Percentiles rank a stretch among this genome's conserved stretches.
Evolutionary conservation across 805 yeast species (phyloP).

Genomic region (Yamadazyma laniorum): DNA sequence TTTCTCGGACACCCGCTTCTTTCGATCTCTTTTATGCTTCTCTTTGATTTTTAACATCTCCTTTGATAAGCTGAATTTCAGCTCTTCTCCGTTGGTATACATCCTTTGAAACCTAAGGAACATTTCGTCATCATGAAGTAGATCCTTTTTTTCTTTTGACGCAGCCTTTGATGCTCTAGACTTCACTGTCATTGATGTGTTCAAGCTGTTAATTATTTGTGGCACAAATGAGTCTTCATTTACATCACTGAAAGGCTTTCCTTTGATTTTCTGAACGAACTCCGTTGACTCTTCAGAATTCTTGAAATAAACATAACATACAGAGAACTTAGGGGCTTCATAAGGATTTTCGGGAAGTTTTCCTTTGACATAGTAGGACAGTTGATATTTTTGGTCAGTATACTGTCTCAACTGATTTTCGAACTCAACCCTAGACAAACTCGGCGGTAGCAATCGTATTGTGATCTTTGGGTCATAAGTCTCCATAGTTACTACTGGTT

Average conservation of each 20-base stretch:
- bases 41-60: slow-evolving; percentile 5
- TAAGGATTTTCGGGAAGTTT: slow-evolving; percentile 37
- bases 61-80: slow-evolving; percentile 1
- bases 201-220: slow-evolving; percentile 32
- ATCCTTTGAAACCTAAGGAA: slow-evolving; percentile 7
- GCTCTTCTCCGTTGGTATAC: slow-evolving; percentile 3
- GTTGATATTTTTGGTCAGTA: slow-evolving; percentile 10
- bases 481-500: slow-evolving; percentile 12
- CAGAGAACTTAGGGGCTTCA: slow-evolving; percentile 38
- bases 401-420: slow-evolving; percentile 16
- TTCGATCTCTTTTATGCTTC: neutral
- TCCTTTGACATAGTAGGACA: slow-evolving; percentile 42
- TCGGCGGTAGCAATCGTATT: slow-evolving; percentile 46
- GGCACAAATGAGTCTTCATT: slow-evolving; percentile 33
- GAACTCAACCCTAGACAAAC: slow-evolving; percentile 27
- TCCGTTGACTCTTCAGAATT: slow-evolving; percentile 22
- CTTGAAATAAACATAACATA: slow-evolving; percentile 41
- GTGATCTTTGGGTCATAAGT: slow-evolving; percentile 7
- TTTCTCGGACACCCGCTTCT: slow-evolving; percentile 1
- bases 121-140: slow-evolving; percentile 8
- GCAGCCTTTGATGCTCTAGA: neutral
- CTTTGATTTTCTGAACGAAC: slow-evolving; percentile 25
- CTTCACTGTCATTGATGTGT: slow-evolving; percentile 3
- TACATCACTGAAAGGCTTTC: slow-evolving; percentile 24
- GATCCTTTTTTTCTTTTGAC: neutral